phyloP scores from a whole-genome alignment of 805 yeast genomes.

The Wickerhamiella azyma region DNA sequence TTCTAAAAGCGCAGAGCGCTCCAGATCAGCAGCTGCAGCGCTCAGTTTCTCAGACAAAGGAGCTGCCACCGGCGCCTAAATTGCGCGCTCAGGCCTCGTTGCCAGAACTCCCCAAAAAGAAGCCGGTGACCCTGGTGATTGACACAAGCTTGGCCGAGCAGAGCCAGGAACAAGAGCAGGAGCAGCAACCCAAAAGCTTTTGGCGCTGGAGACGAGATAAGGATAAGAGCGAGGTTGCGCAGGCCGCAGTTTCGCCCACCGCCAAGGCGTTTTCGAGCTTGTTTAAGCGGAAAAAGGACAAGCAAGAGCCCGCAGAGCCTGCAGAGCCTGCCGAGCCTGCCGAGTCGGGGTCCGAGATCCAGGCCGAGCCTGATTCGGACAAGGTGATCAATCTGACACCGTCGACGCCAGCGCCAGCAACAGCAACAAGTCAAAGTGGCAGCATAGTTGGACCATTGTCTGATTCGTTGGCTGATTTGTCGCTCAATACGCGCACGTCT shows the following conservation, averaged over 20 bases:
- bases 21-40: neutral
- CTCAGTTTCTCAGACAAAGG: neutral
- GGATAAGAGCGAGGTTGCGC: conserved; percentile 14
- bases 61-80: neutral
- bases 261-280: conserved; percentile 15
- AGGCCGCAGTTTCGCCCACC: conserved; percentile 12
- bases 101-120: neutral
- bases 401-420: neutral
- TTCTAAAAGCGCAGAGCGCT: neutral
- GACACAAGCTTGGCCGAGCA: neutral
- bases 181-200: conserved; percentile 2
- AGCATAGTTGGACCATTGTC: no score
- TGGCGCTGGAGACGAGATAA: conserved; percentile 11
- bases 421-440: neutral
- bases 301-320: neutral
- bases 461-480: no score
- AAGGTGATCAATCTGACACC: no score
- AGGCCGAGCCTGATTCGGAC: no score
- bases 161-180: neutral
- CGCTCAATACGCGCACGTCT: no score
- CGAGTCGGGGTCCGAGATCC: no score
- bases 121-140: neutral
- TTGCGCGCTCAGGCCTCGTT: neutral
- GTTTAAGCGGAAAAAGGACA: conserved; percentile 18
- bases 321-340: neutral